These are phyloP conservation scores for Leptographium radiaticola DNA, from an alignment of 2,329 filamentous ascomycete genomes.

Conservation along the genomic window DNA sequence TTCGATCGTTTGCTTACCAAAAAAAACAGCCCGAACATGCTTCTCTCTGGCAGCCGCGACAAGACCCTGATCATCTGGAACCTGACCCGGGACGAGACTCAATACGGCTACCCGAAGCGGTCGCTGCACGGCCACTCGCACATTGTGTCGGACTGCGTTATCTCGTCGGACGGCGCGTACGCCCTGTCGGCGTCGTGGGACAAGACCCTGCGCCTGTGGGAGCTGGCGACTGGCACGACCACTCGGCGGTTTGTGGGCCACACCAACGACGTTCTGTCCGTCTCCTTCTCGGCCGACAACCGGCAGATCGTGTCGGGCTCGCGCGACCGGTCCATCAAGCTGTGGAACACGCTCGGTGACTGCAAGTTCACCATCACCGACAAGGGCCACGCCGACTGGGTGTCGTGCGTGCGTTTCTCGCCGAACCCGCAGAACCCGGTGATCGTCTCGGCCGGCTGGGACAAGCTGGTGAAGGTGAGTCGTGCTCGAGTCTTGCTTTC, in stretches of 20 bases:
- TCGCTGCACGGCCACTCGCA: slow-evolving; percentile 98
- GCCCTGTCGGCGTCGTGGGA: slow-evolving; percentile 98
- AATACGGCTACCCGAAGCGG: slow-evolving; percentile 98
- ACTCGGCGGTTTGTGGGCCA: slow-evolving; percentile 98
- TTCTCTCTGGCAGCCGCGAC: slow-evolving; percentile 93
- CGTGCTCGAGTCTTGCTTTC: slow-evolving; percentile 24
- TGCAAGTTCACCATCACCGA: slow-evolving; percentile 99
- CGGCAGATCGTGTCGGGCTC: slow-evolving; percentile 98
- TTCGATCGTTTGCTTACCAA: not conserved
- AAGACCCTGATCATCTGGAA: slow-evolving; percentile 99
- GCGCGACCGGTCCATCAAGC: slow-evolving; percentile 97
- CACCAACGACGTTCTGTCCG: slow-evolving; percentile 98
- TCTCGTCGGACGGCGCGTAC: slow-evolving; percentile 98
- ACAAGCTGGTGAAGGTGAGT: slow-evolving; percentile 99
- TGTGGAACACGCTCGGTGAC: slow-evolving; percentile 99
- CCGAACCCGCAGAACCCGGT: slow-evolving; percentile 99
- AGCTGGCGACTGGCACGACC: slow-evolving; percentile 92
- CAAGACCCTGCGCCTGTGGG: slow-evolving; percentile 99
- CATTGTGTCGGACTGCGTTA: slow-evolving; percentile 99
- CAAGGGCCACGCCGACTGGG: slow-evolving; percentile 99
- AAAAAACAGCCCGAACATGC: slow-evolving; percentile 84
- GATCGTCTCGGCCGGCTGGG: slow-evolving; percentile 96
- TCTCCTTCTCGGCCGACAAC: slow-evolving; percentile 99
- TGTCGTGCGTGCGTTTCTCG: slow-evolving; percentile 98
- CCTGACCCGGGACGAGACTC: slow-evolving; percentile 94